A percentile compares a stretch with the other conserved stretches of the same genome.
These are phyloP conservation scores for Cladosporium colombiae DNA, from an alignment of 2,329 filamentous ascomycete species.

Conservation along the genomic window DNA sequence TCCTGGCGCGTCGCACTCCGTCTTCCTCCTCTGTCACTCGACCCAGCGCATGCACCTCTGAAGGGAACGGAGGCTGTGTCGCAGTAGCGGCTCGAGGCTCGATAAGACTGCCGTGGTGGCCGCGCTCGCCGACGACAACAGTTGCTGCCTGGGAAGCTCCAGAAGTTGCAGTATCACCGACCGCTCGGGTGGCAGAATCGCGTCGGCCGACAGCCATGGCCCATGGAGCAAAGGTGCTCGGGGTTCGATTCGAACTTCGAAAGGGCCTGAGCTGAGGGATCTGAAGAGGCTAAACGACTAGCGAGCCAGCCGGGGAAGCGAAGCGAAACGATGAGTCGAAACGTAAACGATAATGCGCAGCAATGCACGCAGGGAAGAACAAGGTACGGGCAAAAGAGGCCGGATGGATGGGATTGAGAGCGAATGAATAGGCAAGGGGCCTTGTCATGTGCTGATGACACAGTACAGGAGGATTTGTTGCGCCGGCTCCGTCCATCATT, in stretches of 20 bases:
- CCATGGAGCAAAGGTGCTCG: conserved; percentile 10
- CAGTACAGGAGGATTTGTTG: background rate
- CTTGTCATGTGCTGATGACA: conserved; percentile 14
- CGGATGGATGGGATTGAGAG: background rate
- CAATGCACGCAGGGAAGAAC: background rate
- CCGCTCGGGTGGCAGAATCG: conserved; percentile 10
- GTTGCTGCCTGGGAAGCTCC: conserved; percentile 11
- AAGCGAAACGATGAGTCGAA: conserved; percentile 13
- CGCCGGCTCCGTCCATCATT: conserved; percentile 1
- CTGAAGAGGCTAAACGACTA: background rate
- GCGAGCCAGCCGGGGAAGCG: conserved; percentile 14
- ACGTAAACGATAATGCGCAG: background rate
- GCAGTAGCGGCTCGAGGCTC: background rate
- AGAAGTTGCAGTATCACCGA: conserved; percentile 5
- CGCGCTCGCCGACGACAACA: conserved; percentile 14
- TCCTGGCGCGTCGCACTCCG: conserved; percentile 9
- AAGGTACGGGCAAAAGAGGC: conserved; percentile 3
- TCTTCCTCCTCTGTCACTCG: conserved; percentile 2
- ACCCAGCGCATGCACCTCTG: conserved; percentile 15
- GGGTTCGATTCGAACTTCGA: background rate
- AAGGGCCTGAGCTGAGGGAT: background rate
- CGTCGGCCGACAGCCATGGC: conserved; percentile 13
- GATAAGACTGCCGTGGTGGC: background rate
- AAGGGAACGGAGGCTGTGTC: conserved; percentile 15
- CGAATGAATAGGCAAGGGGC: background rate